Evolutionary conservation across 345 rosid genomes (phyloP).

Genomic region (Bretschneidera sinensis): DNA sequence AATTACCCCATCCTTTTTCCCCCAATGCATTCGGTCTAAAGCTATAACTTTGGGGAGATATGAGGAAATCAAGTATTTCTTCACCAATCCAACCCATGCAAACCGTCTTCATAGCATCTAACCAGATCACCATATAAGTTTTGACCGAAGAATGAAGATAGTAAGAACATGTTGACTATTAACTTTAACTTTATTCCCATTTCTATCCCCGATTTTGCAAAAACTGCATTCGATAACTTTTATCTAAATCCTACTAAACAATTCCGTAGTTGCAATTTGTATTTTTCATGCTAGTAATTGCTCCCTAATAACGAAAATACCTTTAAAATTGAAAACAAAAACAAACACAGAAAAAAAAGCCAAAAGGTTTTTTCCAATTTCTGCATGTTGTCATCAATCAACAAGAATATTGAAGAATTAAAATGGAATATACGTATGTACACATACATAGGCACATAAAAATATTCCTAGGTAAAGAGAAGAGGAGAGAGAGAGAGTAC

Average conservation of each 20-base stretch:
- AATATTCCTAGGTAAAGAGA: background rate
- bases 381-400: too few relatives aligned
- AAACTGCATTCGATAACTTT: too few relatives aligned
- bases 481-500: slow-evolving; percentile 23
- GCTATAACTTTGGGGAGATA: background rate
- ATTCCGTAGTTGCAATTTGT: too few relatives aligned
- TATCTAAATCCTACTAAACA: too few relatives aligned
- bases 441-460: background rate
- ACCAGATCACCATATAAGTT: too few relatives aligned
- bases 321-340: background rate
- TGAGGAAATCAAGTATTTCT: background rate
- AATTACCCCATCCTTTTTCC: background rate
- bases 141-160: too few relatives aligned
- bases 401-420: background rate
- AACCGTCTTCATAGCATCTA: background rate
- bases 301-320: background rate
- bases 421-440: background rate
- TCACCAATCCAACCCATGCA: background rate
- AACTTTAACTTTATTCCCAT: background rate
- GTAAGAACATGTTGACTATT: background rate
- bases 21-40: background rate
- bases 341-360: too few relatives aligned
- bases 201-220: background rate
- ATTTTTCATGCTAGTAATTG: too few relatives aligned
- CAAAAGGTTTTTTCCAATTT: too few relatives aligned